Evolutionary conservation across 768 basidiomycete genomes (phyloP), one percentile per base, ranked within the genome.

Genomic region (Epithele typhae): DNA sequence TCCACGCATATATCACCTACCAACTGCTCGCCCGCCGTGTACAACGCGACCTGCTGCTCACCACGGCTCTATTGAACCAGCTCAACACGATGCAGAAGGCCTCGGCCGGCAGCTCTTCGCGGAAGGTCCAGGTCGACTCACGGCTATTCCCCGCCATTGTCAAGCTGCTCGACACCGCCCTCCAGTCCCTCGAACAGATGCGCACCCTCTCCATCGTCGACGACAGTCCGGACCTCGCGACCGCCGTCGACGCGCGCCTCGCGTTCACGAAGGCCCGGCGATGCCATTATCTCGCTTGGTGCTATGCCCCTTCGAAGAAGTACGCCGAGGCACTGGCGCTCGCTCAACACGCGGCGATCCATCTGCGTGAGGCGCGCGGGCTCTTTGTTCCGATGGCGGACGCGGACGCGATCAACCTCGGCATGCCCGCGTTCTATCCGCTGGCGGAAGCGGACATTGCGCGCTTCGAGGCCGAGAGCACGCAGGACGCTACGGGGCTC

Each of bases 131-230:
- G n/a, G 74, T 84, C 4, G 87, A 92, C 52, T 74, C 72, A 19
- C 77, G 87, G 41, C 68, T 86, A n/a, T 89, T 80, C 59, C 91
- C 92, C 5, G 92, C 88, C 0, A 73, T 95, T 7, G 85, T 96
- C 63, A 95, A 95, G 65, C 69, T 90, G 9, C 78, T 91, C 35
- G 93, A 96, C 64, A 84, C 87, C 2, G 76, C 91, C 24, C 65
- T 95, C 17, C 92, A 95, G 67, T 86, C 84, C 58, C 68, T 96
- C 37, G 79, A 80, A 43, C 89, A 92, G 64, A 87, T 95, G 81
- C 74, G 87, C 22, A 78, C 78, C 5, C 70, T 96, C 46, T 87
- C 81, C 43, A 78, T 92, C 32, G 88, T 95, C 12, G 91, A 95
- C 57, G 90, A 92, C 63, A 89, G 82, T 56, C 84, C 90, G 0